Evolutionary conservation across 805 yeast species (phyloP).

Genomic region (Lipomyces sp.): DNA sequence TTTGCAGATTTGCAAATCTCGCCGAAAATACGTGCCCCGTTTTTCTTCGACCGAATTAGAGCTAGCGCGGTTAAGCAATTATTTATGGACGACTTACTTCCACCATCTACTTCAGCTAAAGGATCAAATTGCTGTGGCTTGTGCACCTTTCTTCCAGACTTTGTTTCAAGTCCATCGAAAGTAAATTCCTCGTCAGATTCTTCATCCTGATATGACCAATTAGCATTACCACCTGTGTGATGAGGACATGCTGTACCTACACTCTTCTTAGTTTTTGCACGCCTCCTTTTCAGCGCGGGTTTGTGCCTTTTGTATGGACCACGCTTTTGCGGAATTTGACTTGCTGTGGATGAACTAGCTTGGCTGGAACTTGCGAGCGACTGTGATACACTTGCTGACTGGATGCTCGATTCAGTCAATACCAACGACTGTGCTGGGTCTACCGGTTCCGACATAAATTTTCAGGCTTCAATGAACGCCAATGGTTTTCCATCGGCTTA

Average conservation of each 20-base stretch:
- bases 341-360: not conserved
- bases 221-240: not conserved
- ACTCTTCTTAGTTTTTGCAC: conserved; percentile 12
- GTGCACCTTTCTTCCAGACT: conserved; percentile 37
- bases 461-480: not conserved
- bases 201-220: conserved; percentile 8
- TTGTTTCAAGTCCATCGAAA: conserved; percentile 38
- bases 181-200: conserved; percentile 34
- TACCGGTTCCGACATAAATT: not conserved
- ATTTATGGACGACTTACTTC: not conserved
- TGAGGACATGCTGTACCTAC: conserved; percentile 3
- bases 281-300: conserved; percentile 14
- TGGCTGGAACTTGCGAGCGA: not conserved
- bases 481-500: not conserved
- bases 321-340: conserved; percentile 16
- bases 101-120: conserved; percentile 20
- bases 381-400: not conserved
- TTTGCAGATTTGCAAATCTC: conserved; percentile 44
- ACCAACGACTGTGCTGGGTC: not conserved
- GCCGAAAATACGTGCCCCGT: conserved; percentile 18
- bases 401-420: not conserved
- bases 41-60: not conserved
- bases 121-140: conserved; percentile 36
- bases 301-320: conserved; percentile 10
- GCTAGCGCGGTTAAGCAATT: not conserved